phyloP scores from a whole-genome alignment of 306 rosid species.

The Elaeagnus macrophylla region DNA sequence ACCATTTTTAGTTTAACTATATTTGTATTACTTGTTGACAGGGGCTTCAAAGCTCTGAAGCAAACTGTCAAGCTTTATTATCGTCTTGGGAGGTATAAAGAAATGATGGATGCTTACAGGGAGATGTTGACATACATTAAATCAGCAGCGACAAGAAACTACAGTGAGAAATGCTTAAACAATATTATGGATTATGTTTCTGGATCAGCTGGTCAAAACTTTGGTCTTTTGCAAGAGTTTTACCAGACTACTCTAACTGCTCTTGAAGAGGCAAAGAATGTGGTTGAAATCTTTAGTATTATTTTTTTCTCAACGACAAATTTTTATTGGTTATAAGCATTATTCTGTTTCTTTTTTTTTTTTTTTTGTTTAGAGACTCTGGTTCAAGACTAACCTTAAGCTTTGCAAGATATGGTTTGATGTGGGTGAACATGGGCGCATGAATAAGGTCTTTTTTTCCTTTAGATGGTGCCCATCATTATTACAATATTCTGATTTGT shows the following conservation, averaged over 20 bases:
- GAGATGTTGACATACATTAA: conserved; percentile 98
- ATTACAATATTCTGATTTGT: not conserved
- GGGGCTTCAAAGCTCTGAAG: conserved; percentile 97
- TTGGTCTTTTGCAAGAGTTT: conserved; percentile 84
- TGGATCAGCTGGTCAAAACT: conserved; percentile 94
- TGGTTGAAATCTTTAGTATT: conserved; percentile 35
- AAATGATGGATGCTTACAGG: conserved; percentile 95
- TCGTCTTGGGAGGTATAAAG: conserved; percentile 78
- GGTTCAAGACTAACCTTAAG: conserved; percentile 98
- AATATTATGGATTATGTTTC: conserved; percentile 97
- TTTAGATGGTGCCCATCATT: not conserved
- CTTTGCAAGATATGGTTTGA: conserved; percentile 99
- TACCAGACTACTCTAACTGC: conserved; percentile 90
- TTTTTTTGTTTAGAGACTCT: conserved; percentile 59
- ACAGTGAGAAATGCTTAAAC: conserved; percentile 95
- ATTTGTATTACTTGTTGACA: conserved; percentile 21
- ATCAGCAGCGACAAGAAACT: conserved; percentile 89
- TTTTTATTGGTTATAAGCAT: not conserved
- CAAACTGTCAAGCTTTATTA: conserved; percentile 95
- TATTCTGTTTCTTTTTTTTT: conserved; percentile 1
- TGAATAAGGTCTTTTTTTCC: conserved; percentile 63
- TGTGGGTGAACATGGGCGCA: conserved; percentile 94
- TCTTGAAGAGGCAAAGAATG: conserved; percentile 98
- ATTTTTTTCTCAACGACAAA: not conserved
- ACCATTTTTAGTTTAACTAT: not conserved